Conservation (phyloP, 2,329 filamentous ascomycete species). For the Stagonosporopsis cucurbitacearum region DNA sequence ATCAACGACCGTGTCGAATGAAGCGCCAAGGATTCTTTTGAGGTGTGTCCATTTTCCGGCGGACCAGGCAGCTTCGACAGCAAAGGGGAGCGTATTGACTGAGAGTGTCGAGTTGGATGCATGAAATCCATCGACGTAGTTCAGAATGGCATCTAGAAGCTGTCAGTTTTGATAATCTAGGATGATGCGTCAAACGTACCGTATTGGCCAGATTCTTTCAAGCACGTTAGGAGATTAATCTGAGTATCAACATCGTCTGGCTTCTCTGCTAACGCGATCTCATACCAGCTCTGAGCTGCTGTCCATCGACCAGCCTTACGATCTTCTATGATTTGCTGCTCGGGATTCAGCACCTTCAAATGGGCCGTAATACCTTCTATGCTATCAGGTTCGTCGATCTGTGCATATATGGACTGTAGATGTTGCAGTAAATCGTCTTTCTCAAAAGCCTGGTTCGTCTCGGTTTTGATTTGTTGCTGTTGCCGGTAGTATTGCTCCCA, state of each 20-base stretch:
- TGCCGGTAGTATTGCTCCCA: slow-evolving; percentile 88
- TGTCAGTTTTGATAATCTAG: slow-evolving; percentile 24
- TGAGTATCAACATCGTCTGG: slow-evolving; percentile 80
- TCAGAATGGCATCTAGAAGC: slow-evolving; percentile 75
- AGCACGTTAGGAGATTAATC: slow-evolving; percentile 81
- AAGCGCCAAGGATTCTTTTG: slow-evolving; percentile 63
- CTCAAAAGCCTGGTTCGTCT: slow-evolving; percentile 58
- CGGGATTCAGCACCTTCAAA: slow-evolving; percentile 83
- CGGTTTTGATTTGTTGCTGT: slow-evolving; percentile 49
- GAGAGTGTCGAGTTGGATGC: slow-evolving; percentile 34
- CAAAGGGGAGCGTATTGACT: slow-evolving; percentile 73
- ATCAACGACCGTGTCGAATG: slow-evolving; percentile 49
- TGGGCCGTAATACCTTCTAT: slow-evolving; percentile 93
- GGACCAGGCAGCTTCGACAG: slow-evolving; percentile 90
- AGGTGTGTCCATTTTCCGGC: slow-evolving; percentile 82
- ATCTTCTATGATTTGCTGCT: slow-evolving; percentile 92
- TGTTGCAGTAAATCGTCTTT: slow-evolving; percentile 72
- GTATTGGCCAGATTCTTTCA: slow-evolving; percentile 95
- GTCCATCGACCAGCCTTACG: slow-evolving; percentile 92
- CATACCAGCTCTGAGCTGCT: slow-evolving; percentile 96
- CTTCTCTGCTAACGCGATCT: slow-evolving; percentile 81
- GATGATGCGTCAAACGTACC: slow-evolving; percentile 59
- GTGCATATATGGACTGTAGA: slow-evolving; percentile 91
- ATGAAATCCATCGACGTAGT: slow-evolving; percentile 81
- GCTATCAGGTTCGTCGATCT: slow-evolving; percentile 97